phyloP scores from a whole-genome alignment of 345 rosid species.

The Laguncularia racemosa region DNA sequence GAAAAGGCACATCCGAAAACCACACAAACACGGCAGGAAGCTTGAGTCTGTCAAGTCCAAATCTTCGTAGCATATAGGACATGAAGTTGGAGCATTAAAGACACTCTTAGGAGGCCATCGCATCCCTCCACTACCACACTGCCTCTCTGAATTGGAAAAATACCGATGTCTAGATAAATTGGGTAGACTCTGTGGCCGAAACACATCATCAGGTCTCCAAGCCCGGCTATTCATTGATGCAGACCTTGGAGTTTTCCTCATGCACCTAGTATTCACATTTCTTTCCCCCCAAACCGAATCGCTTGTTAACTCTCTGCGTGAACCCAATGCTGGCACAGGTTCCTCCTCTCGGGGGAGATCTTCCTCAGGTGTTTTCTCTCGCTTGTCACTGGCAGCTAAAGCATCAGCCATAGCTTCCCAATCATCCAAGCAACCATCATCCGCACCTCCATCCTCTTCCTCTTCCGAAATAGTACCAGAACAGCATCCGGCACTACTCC shows the following conservation, averaged over 20 bases:
- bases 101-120: conserved; percentile 37
- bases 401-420: conserved; percentile 99
- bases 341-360: conserved; percentile 19
- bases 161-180: conserved; percentile 64
- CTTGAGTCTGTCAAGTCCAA: conserved; percentile 66
- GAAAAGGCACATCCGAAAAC: conserved; percentile 75
- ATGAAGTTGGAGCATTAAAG: conserved; percentile 32
- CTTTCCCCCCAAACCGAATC: conserved; percentile 18
- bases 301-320: conserved; percentile 5
- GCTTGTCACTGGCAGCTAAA: conserved; percentile 54
- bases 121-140: conserved; percentile 30
- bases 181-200: conserved; percentile 75
- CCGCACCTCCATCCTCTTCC: conserved; percentile 38
- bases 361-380: conserved; percentile 8
- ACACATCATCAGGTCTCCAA: conserved; percentile 79
- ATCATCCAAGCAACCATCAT: conserved; percentile 77
- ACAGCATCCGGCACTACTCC: conserved; percentile 73
- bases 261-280: conserved; percentile 18
- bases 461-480: conserved; percentile 83
- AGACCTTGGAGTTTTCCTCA: conserved; percentile 21
- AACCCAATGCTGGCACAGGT: conserved; percentile 15
- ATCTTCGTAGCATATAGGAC: conserved; percentile 74
- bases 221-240: conserved; percentile 41
- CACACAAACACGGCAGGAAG: conserved; percentile 69
- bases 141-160: conserved; percentile 37